phyloP scores from a whole-genome alignment of 257 asterid species.

The Buddleja alternifolia region DNA sequence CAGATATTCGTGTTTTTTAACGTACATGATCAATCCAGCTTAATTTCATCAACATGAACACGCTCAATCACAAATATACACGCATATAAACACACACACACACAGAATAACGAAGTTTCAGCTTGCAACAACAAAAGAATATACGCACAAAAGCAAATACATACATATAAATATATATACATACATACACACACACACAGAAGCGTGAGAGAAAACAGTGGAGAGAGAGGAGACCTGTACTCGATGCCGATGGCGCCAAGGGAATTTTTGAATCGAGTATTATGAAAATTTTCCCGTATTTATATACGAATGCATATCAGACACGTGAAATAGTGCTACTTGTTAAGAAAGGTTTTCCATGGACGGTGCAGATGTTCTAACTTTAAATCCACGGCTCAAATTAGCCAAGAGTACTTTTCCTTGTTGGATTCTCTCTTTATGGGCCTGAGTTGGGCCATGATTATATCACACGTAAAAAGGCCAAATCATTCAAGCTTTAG shows the following conservation, averaged over 20 bases:
- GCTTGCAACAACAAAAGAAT: no score
- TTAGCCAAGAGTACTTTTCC: not conserved
- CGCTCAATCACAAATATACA: no score
- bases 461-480: not conserved
- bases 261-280: not conserved
- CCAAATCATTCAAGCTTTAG: not conserved
- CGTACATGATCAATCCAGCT: not conserved
- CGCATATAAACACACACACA: no score
- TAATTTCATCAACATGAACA: not conserved
- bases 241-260: constrained; percentile 28
- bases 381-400: constrained; percentile 20
- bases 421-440: not conserved
- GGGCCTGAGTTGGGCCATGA: not conserved
- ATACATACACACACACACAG: not conserved
- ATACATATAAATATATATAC: not conserved
- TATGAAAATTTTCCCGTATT: not conserved
- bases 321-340: not conserved
- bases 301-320: not conserved
- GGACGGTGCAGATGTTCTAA: not conserved
- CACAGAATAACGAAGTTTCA: no score
- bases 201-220: not conserved
- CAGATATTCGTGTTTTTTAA: not conserved
- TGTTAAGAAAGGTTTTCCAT: not conserved
- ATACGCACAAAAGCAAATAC: not conserved
- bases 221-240: not conserved